phyloP scores from a whole-genome alignment of 345 rosid genomes.

The Aegle marmelos region DNA sequence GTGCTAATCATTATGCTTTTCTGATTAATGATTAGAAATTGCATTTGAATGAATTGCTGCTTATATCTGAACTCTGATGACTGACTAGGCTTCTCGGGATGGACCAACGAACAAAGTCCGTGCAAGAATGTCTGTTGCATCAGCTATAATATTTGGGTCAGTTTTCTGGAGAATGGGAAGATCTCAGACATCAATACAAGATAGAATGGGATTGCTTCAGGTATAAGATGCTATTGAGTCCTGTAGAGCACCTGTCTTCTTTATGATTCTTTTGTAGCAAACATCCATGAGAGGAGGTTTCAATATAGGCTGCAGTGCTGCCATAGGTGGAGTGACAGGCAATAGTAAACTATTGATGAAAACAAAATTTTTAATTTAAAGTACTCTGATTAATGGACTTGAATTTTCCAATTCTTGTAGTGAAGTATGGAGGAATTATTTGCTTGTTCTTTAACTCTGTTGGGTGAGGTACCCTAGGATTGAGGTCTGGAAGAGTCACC shows the following conservation, averaged over 20 bases:
- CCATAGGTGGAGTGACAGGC: not conserved
- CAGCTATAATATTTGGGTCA: constrained; percentile 97
- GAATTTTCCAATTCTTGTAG: not conserved
- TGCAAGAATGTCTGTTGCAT: constrained; percentile 94
- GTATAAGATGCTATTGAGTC: constrained; percentile 32
- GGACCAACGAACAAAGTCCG: constrained; percentile 98
- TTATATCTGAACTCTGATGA: constrained; percentile 23
- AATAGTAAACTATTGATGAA: not conserved
- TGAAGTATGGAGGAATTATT: not conserved
- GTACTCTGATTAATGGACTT: not conserved
- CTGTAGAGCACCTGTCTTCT: not conserved
- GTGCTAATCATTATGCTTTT: constrained; percentile 6
- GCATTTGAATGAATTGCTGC: constrained; percentile 7
- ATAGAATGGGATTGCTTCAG: constrained; percentile 98
- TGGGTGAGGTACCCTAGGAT: not conserved
- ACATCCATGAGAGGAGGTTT: not conserved
- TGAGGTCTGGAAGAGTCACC: not conserved
- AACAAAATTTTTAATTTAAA: not conserved
- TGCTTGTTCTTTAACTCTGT: constrained; percentile 5
- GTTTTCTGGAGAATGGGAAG: constrained; percentile 97
- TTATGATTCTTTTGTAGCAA: constrained; percentile 9
- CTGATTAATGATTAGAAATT: not conserved
- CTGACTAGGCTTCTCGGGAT: constrained; percentile 84
- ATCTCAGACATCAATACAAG: constrained; percentile 94
- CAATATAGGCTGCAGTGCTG: not conserved